These are phyloP conservation scores for Leccinum aurantiacum DNA, from an alignment of 768 basidiomycete species.

Conservation along the genomic window DNA sequence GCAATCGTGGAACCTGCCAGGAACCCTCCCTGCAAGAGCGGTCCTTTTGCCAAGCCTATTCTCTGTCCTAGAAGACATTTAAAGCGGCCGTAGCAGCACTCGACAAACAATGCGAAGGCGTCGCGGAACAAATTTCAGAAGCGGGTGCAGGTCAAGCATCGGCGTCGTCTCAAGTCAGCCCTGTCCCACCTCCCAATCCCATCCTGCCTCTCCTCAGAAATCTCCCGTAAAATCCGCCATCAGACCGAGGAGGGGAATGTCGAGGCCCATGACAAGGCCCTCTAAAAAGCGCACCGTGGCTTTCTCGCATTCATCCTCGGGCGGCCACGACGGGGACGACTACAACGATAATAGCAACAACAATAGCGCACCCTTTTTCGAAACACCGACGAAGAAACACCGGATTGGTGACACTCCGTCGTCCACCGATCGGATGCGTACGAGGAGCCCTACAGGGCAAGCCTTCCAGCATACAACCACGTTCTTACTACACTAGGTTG, in stretches of 20 bases:
- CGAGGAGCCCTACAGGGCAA: slow-evolving; percentile 80
- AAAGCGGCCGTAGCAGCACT: slow-evolving; percentile 22
- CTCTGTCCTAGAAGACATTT: slow-evolving; percentile 15
- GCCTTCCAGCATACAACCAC: slow-evolving; percentile 49
- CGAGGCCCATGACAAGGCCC: slow-evolving; percentile 12
- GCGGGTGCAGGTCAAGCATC: background rate
- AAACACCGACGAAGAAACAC: slow-evolving; percentile 45
- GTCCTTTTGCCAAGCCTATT: slow-evolving; percentile 17
- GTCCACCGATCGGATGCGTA: slow-evolving; percentile 13
- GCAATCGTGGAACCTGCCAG: background rate
- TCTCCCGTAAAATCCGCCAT: slow-evolving; percentile 20
- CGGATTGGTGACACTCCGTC: slow-evolving; percentile 24
- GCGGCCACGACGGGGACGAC: slow-evolving; percentile 16
- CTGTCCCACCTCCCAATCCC: background rate
- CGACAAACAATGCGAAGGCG: slow-evolving; percentile 25
- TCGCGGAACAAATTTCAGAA: slow-evolving; percentile 25
- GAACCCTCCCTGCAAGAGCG: slow-evolving; percentile 21
- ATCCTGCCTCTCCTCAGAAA: slow-evolving; percentile 16
- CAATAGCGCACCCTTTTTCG: slow-evolving; percentile 28
- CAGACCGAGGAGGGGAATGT: slow-evolving; percentile 10
- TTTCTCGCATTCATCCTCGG: slow-evolving; percentile 12
- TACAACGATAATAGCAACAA: no score
- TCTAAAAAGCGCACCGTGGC: slow-evolving; percentile 35
- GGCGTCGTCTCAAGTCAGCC: background rate
- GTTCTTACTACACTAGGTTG: slow-evolving; percentile 47